Conservation (phyloP, 345 rosid genomes). For the Clausena lansium region DNA sequence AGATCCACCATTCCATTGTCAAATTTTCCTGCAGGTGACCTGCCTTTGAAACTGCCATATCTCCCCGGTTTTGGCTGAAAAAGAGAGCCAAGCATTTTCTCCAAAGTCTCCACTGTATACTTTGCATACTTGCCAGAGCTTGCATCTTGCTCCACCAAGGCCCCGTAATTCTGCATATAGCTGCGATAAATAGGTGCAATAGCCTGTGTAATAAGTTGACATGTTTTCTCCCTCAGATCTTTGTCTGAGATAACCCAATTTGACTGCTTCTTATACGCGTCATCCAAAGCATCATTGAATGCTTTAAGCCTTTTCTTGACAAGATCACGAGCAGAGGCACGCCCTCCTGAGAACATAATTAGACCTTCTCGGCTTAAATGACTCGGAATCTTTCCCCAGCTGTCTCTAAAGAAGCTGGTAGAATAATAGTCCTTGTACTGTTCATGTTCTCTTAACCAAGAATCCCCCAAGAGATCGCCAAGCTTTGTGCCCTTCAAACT, state of each 20-base stretch:
- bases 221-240: conserved; percentile 87
- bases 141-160: conserved; percentile 85
- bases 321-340: conserved; percentile 99
- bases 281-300: conserved; percentile 92
- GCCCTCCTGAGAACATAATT: conserved; percentile 94
- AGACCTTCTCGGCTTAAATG: conserved; percentile 96
- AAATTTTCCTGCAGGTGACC: conserved; percentile 50
- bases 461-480: conserved; percentile 73
- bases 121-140: conserved; percentile 85
- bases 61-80: conserved; percentile 78
- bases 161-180: conserved; percentile 98
- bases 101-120: conserved; percentile 81
- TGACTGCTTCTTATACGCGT: conserved; percentile 73
- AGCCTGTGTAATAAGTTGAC: conserved; percentile 73
- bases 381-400: conserved; percentile 88
- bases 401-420: conserved; percentile 67
- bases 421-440: conserved; percentile 72
- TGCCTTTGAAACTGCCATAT: conserved; percentile 84
- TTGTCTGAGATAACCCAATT: conserved; percentile 72
- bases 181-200: conserved; percentile 90
- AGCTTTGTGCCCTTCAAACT: conserved; percentile 81
- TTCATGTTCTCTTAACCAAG: conserved; percentile 87
- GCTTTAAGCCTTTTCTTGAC: conserved; percentile 87
- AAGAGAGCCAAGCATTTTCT: conserved; percentile 75
- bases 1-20: conserved; percentile 52